A percentile compares a stretch with the other conserved stretches of the same genome.
Evolutionary conservation across 2,329 filamentous ascomycete species (phyloP).

Genomic region (Chaetomium sp.): DNA sequence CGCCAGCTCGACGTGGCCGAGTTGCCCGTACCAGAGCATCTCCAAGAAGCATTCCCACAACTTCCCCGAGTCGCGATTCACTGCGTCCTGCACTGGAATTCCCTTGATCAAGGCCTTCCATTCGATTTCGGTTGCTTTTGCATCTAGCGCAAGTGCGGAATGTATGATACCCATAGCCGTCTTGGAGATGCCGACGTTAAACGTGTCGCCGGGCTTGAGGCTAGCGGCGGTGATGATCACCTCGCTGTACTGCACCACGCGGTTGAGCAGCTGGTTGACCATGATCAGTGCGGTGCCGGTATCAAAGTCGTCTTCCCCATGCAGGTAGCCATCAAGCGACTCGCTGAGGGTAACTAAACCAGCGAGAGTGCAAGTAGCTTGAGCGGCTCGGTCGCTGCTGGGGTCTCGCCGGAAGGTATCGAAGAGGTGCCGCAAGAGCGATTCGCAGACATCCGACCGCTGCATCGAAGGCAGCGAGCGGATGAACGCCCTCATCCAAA

Average conservation of each 20-base stretch:
- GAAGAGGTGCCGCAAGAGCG: constrained; percentile 70
- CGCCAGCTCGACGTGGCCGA: constrained; percentile 59
- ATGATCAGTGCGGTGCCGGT: constrained; percentile 52
- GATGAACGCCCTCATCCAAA: constrained; percentile 74
- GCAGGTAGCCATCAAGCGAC: constrained; percentile 51
- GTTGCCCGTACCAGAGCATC: constrained; percentile 52
- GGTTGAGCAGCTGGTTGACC: constrained; percentile 58
- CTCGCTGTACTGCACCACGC: constrained; percentile 55
- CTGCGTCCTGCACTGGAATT: constrained; percentile 57
- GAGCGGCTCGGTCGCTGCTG: constrained; percentile 49
- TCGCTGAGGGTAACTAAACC: constrained; percentile 55
- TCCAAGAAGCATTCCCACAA: constrained; percentile 74
- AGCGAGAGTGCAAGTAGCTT: constrained; percentile 56
- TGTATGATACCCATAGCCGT: constrained; percentile 59
- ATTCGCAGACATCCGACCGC: constrained; percentile 71
- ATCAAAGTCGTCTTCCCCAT: constrained; percentile 38
- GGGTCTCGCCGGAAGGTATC: constrained; percentile 52
- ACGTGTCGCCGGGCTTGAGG: constrained; percentile 38
- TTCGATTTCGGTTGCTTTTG: constrained; percentile 62
- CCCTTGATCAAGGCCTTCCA: constrained; percentile 58
- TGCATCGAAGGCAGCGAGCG: constrained; percentile 69
- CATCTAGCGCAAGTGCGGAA: constrained; percentile 62
- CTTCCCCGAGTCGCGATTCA: constrained; percentile 63
- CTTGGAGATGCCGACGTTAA: constrained; percentile 45
- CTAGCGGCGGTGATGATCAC: constrained; percentile 52